Conservation (phyloP, 192 early-diverging fungal species). For the Pilaira anomala region DNA sequence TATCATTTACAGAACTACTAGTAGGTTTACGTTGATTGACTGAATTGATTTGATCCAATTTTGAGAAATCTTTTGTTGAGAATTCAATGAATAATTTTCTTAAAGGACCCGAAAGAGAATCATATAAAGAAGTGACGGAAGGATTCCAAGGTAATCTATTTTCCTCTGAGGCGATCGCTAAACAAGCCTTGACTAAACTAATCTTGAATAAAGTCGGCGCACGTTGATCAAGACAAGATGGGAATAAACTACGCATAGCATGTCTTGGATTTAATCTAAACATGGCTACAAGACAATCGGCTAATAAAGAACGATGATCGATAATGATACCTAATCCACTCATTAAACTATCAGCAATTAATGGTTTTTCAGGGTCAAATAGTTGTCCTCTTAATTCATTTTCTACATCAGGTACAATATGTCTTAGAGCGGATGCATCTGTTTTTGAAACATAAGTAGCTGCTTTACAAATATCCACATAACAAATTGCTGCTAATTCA, state of each 20-base stretch:
- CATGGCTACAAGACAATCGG: constrained; percentile 71
- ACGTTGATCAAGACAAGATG: constrained; percentile 63
- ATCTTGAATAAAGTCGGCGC: constrained; percentile 77
- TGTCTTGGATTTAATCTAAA: constrained; percentile 75
- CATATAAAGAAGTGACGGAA: constrained; percentile 49
- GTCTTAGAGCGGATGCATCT: constrained; percentile 58
- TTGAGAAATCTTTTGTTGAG: constrained; percentile 36
- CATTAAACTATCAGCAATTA: constrained; percentile 37
- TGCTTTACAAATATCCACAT: constrained; percentile 73
- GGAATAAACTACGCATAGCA: constrained; percentile 69
- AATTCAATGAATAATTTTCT: constrained; percentile 62
- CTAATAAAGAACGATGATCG: constrained; percentile 72
- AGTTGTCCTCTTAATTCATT: constrained; percentile 72
- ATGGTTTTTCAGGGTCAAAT: constrained; percentile 55
- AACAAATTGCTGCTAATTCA: constrained; percentile 69
- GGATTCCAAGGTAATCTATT: constrained; percentile 70
- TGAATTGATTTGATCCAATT: constrained; percentile 14
- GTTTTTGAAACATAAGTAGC: constrained; percentile 62
- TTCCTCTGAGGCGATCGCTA: constrained; percentile 65
- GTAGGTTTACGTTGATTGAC: constrained; percentile 19
- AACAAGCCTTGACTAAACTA: constrained; percentile 75
- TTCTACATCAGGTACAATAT: constrained; percentile 71
- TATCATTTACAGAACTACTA: constrained; percentile 31
- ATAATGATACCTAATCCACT: constrained; percentile 49
- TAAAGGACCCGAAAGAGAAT: constrained; percentile 57